phyloP scores from a whole-genome alignment of 305 asterid genomes.

The Fraxinus angustifolia region DNA sequence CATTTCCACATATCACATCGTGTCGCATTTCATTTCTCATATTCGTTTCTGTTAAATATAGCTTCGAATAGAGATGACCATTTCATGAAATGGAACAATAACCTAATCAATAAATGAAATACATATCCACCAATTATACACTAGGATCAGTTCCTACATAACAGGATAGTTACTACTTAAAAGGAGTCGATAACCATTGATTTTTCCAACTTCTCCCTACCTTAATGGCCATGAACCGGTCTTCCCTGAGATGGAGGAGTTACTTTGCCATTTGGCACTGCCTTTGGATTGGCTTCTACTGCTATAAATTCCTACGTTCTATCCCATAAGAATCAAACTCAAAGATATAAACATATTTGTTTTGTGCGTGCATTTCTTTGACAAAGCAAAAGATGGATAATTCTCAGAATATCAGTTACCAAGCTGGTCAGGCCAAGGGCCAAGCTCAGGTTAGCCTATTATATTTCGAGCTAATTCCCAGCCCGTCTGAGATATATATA shows the following conservation, averaged over 20 bases:
- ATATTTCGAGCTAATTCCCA: neutral
- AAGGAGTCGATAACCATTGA: neutral
- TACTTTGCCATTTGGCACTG: constrained; percentile 11
- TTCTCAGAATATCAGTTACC: constrained; percentile 40
- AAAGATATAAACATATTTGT: neutral
- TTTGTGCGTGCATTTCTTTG: neutral
- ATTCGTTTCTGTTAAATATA: no score
- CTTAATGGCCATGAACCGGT: neutral
- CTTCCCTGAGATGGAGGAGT: neutral
- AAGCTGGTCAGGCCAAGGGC: constrained; percentile 56
- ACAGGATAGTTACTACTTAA: neutral
- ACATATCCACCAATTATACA: no score
- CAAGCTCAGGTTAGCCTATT: constrained; percentile 40
- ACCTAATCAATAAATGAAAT: neutral
- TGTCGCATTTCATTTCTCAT: neutral
- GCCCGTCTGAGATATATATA: neutral
- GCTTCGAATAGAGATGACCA: neutral
- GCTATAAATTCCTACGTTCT: constrained; percentile 25
- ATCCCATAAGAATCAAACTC: constrained; percentile 1
- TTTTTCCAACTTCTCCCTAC: neutral
- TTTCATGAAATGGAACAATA: neutral
- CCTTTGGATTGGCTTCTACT: neutral
- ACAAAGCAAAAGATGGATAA: constrained; percentile 38
- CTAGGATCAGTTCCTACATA: no score
- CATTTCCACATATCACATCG: neutral